Conservation (phyloP, 805 yeast species). For the Priceomyces carsonii region DNA sequence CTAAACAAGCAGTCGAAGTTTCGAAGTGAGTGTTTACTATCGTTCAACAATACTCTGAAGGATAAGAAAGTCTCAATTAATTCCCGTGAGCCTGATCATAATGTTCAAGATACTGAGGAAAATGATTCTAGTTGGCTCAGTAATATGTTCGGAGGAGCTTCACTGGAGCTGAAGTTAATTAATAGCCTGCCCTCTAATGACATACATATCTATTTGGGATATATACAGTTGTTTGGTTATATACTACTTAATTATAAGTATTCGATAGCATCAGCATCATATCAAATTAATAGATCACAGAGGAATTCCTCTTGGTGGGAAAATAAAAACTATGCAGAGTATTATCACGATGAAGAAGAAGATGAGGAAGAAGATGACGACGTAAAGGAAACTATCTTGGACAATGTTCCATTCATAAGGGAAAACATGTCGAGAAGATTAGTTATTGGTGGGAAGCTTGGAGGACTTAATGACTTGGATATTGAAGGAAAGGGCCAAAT, state of each 20-base stretch:
- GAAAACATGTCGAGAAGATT: conserved; percentile 17
- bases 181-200: not conserved
- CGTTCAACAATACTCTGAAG: conserved; percentile 21
- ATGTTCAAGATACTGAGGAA: conserved; percentile 1
- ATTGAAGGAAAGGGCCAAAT: conserved; percentile 14
- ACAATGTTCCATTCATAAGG: conserved; percentile 23
- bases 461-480: conserved; percentile 37
- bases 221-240: conserved; percentile 41
- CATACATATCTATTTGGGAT: conserved; percentile 31
- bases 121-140: conserved; percentile 14
- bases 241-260: conserved; percentile 38
- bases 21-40: conserved; percentile 20
- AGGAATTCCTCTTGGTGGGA: conserved; percentile 33
- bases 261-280: conserved; percentile 15
- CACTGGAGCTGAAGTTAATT: not conserved
- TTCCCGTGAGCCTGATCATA: conserved; percentile 5
- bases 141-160: conserved; percentile 12
- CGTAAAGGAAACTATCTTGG: conserved; percentile 20
- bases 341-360: conserved; percentile 21
- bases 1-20: conserved; percentile 5
- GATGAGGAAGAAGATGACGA: conserved; percentile 22
- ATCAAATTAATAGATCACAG: conserved; percentile 11
- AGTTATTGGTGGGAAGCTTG: conserved; percentile 33
- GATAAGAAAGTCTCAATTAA: conserved; percentile 12
- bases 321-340: conserved; percentile 32